Base-by-base conservation (phyloP, 768 basidiomycete genomes). In the Russula foetens region DNA sequence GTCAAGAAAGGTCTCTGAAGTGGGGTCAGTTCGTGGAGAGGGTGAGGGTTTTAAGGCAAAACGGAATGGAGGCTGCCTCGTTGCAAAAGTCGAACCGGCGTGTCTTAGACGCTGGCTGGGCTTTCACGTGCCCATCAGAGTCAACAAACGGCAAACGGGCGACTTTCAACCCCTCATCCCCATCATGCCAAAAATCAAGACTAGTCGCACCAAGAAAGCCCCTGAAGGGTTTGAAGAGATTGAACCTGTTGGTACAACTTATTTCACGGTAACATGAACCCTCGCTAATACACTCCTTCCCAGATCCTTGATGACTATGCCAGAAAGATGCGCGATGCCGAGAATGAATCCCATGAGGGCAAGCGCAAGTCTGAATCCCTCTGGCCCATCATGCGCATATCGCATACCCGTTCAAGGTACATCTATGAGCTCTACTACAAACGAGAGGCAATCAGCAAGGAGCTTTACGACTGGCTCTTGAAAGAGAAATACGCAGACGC, bases 381-480 rank as follows among this genome's bases (percentile, higher is more conserved):
- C 41, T 95, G 97, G 96, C 93, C 96, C 45, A 97, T 99, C 63
- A 98, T 98, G 94, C 86, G 93, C 38, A 93, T 98, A 70, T 90
- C 92, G 21, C 97, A 99, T 74, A 88, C 95, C 11, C 87, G 97
- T 43, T 96, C 95, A 47, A 80, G 93, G 66, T 98, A 98, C 74
- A 92, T 99, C 60, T 98, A 98, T 69, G 97, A 99, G 73, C 80
- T 98, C 62, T 98, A 97, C 76, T 98, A 98, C 78, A 96, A 98
- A 75, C 88, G 95, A 39, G 96, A 98, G 74, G 92, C 94, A 12
- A 90, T 99, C 69, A 88, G 87, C 68, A 84, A 81, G 69, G 87
- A 95, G 71, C 77, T 99, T 53, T 99, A 98, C 69, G 96, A 98
- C 74, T 99, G 97, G 97, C 73, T 99, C 49, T 73, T 98, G 71